Conservation (phyloP, 352 stramenopile species). For the Phytophthora sp. region DNA sequence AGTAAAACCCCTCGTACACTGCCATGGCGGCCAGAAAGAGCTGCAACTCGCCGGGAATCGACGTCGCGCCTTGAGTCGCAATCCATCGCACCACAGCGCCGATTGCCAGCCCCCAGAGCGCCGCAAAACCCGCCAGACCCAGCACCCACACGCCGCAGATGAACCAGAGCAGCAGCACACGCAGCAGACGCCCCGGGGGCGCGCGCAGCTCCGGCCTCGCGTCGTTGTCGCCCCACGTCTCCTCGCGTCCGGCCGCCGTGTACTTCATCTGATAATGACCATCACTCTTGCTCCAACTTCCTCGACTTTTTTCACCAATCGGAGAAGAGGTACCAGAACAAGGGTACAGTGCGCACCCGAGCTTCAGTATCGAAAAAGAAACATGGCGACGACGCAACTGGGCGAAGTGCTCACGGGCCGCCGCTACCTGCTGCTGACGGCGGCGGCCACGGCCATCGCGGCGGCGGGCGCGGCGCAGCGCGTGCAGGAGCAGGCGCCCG, state of each 20-base stretch:
- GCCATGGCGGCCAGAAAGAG: slow-evolving; percentile 36
- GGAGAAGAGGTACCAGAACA: too few species aligned
- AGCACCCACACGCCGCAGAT: slow-evolving; percentile 31
- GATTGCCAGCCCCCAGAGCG: slow-evolving; percentile 9
- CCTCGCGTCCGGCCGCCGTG: slow-evolving; percentile 4
- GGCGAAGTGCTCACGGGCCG: slow-evolving; percentile 50
- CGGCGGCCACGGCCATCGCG: slow-evolving; percentile 60
- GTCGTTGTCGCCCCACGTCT: slow-evolving; percentile 27
- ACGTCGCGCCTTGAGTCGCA: neutral
- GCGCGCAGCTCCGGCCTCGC: slow-evolving; percentile 18
- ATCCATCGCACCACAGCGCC: slow-evolving; percentile 3
- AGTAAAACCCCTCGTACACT: slow-evolving; percentile 51
- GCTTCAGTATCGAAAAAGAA: neutral
- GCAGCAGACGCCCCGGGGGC: neutral
- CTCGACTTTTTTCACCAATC: too few species aligned
- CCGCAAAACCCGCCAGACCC: slow-evolving; percentile 16
- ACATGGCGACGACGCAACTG: slow-evolving; percentile 25
- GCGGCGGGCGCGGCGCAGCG: slow-evolving; percentile 52
- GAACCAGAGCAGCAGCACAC: slow-evolving; percentile 13
- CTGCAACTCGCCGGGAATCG: slow-evolving; percentile 8
- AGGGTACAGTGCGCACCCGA: too few species aligned
- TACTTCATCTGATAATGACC: neutral
- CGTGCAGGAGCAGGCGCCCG: slow-evolving; percentile 22
- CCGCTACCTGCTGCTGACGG: slow-evolving; percentile 72
- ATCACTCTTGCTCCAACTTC: too few species aligned